Base-by-base conservation (phyloP, 225 moss, liverwort and hornwort genomes). In the Polytrichum formosum region DNA sequence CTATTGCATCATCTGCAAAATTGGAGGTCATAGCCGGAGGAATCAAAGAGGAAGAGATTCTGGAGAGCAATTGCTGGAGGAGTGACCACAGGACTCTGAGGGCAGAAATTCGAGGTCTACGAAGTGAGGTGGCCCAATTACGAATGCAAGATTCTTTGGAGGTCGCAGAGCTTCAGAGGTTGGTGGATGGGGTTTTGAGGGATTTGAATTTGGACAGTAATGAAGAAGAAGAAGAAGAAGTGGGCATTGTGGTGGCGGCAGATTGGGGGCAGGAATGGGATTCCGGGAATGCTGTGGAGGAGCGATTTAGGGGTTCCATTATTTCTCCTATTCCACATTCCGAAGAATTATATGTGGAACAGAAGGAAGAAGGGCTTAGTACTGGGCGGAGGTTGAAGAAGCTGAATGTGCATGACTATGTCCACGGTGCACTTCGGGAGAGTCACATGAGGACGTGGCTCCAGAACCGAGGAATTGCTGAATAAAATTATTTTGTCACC, bases 321-420 rank as follows among this genome's bases (percentile, higher is more conserved):
- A 56, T 54, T 6, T 5, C 29, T 19, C 58, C 1, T 26, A 13
- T n/a, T 56, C 20, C 10, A n/a, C n/a, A 70, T 9, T 4, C 18
- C 13, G 75, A 83, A 27, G 75, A 74, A 28, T 70, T 77, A 77
- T 67, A 54, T 54, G 55, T 70, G 18, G 71, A 80, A 56, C 22
- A 55, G 21, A 73, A 79, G 9, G 35, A 35, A 35, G 35, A 35
- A 76, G 80, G 73, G 1, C 70, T 91, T 1, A 85, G 81, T 70
- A 83, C 83, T 23, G 73, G 78, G 67, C 76, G 87, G 77, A 78
- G 83, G 33, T 72, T 91, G 55, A 87, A 81, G 73, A 83, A 67
- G 27, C 69, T 91, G 60, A 71, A 87, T 80, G 90, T 90, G 75
- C 91, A 90, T 25, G 79, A 84, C 25, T 90, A 87, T 46, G 87